Conservation (phyloP, 108 stramenopile genomes). For the Conticribra weissflogii region DNA sequence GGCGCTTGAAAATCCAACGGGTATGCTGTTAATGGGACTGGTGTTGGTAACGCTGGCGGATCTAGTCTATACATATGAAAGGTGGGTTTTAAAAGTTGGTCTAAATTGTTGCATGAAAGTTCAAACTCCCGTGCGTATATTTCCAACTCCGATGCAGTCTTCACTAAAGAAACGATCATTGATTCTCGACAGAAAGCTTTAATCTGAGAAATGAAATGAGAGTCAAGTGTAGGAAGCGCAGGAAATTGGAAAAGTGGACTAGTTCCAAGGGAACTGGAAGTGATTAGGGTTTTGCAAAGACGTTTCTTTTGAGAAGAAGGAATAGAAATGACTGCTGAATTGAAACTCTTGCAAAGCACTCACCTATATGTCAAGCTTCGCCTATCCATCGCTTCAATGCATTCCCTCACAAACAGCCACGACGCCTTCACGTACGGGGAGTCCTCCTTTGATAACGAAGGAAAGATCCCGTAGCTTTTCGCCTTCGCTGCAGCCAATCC, state of each 20-base stretch:
- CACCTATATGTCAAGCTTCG: slow-evolving; percentile 65
- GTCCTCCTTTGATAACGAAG: slow-evolving; percentile 69
- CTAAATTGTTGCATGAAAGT: slow-evolving; percentile 78
- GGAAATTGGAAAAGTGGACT: slow-evolving; percentile 77
- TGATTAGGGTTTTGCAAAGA: neutral
- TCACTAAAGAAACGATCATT: slow-evolving; percentile 81
- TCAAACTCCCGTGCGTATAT: slow-evolving; percentile 83
- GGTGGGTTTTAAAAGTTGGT: slow-evolving; percentile 69
- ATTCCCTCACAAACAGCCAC: slow-evolving; percentile 66
- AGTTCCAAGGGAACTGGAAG: slow-evolving; percentile 49
- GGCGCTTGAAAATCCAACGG: slow-evolving; percentile 84
- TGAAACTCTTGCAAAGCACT: neutral
- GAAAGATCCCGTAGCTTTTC: slow-evolving; percentile 50
- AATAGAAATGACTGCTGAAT: neutral
- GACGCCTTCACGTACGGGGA: slow-evolving; percentile 70
- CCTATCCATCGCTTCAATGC: slow-evolving; percentile 72
- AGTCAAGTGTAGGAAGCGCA: slow-evolving; percentile 80
- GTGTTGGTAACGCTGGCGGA: slow-evolving; percentile 60
- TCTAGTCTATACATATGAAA: slow-evolving; percentile 63
- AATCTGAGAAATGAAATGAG: slow-evolving; percentile 83
- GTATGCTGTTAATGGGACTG: slow-evolving; percentile 77
- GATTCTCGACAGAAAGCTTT: slow-evolving; percentile 74
- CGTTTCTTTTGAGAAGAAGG: neutral
- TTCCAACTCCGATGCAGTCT: slow-evolving; percentile 82
- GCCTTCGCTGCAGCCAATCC: slow-evolving; percentile 30